Percentiles rank a stretch among this genome's conserved stretches.
phyloP scores from a whole-genome alignment of 2,329 filamentous ascomycete genomes.

The Coniochaeta prunicola region DNA sequence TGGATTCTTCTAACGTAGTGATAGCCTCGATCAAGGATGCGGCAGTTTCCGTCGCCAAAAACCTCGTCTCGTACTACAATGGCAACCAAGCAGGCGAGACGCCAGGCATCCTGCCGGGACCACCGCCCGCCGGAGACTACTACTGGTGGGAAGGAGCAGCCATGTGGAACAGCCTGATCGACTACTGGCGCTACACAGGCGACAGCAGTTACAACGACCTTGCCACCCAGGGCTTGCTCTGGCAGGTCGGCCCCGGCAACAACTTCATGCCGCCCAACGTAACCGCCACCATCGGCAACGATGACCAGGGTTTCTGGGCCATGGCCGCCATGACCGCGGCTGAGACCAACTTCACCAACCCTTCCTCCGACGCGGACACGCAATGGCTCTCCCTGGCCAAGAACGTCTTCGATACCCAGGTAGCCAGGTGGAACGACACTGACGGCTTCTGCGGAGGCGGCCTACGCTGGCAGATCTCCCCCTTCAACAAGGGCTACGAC shows the following conservation, averaged over 20 bases:
- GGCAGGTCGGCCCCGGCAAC: slow-evolving; percentile 36
- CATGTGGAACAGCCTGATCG: slow-evolving; percentile 26
- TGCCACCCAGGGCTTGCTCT: slow-evolving; percentile 33
- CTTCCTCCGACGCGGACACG: slow-evolving; percentile 27
- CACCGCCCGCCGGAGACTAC: slow-evolving; percentile 23
- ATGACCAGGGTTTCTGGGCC: slow-evolving; percentile 55
- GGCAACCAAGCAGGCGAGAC: slow-evolving; percentile 20
- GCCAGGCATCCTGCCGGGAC: slow-evolving; percentile 22
- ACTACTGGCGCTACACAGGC: slow-evolving; percentile 31
- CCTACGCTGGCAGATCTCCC: slow-evolving; percentile 60
- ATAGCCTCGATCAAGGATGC: background rate
- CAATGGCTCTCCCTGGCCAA: slow-evolving; percentile 49
- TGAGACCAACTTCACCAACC: slow-evolving; percentile 44
- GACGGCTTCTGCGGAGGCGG: slow-evolving; percentile 50
- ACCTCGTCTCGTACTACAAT: slow-evolving; percentile 22
- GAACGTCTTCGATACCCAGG: slow-evolving; percentile 48
- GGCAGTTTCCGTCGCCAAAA: slow-evolving; percentile 15
- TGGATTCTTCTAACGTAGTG: background rate
- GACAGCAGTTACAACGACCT: slow-evolving; percentile 45
- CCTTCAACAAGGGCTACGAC: slow-evolving; percentile 55
- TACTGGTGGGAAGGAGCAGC: slow-evolving; percentile 26
- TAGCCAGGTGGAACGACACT: slow-evolving; percentile 36
- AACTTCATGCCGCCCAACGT: slow-evolving; percentile 43
- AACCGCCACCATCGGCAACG: slow-evolving; percentile 41
- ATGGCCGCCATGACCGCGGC: slow-evolving; percentile 49